These are phyloP conservation scores for Vigna radiata DNA, from an alignment of 306 rosid genomes.

Conservation along the genomic window DNA sequence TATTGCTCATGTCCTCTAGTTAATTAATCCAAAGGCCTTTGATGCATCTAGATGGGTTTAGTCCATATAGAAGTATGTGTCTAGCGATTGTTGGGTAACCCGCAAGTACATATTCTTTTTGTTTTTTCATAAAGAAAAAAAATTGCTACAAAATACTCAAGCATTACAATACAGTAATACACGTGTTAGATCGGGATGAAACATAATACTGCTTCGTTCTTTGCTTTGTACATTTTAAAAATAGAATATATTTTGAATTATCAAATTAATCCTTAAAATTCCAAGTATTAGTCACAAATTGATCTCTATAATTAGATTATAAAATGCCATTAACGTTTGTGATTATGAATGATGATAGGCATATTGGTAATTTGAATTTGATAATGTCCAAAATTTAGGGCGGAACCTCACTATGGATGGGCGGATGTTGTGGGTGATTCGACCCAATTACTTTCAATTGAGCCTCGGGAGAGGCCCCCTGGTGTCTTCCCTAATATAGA, in stretches of 20 bases:
- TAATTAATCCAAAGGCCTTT: neutral
- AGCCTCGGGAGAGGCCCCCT: conserved; percentile 82
- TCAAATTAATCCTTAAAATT: neutral
- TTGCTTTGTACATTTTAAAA: neutral
- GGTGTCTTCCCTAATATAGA: conserved; percentile 80
- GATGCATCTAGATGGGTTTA: conserved; percentile 11
- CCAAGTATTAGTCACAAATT: neutral
- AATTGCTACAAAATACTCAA: neutral
- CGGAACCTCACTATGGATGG: conserved; percentile 98
- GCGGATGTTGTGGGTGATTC: conserved; percentile 96
- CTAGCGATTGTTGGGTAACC: neutral
- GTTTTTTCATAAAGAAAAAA: neutral
- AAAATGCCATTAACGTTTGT: neutral
- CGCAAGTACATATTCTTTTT: neutral
- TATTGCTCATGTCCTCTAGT: neutral
- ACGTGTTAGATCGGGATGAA: neutral
- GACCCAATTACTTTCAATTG: conserved; percentile 82
- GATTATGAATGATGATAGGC: neutral
- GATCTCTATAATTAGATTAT: neutral
- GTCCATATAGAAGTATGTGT: neutral
- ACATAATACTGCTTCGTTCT: neutral
- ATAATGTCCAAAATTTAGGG: conserved; percentile 58
- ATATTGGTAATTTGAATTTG: conserved; percentile 33
- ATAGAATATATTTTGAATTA: neutral
- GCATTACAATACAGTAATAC: neutral